Base-by-base conservation (phyloP, 2,329 filamentous ascomycete species). In the Aotearoamyces nothofagi region DNA sequence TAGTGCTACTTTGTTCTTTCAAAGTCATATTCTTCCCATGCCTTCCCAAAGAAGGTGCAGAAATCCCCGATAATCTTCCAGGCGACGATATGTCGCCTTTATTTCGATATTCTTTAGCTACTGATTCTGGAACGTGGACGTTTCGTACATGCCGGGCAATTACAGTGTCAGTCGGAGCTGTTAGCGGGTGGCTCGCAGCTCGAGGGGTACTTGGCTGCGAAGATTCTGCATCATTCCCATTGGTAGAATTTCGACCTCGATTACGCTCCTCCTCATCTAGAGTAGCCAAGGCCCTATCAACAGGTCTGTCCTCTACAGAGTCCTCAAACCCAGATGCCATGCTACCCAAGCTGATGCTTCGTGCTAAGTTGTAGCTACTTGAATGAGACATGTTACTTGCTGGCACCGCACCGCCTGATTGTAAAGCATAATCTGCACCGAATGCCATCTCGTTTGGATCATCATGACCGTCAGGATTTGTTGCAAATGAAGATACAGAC, bases 1-100 rank as follows among this genome's bases (percentile, higher is more conserved):
- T 94, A 9, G 87, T 96, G 54, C 79, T 92, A 49, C 87, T 93
- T 54, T 98, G 90, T 54, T 98, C 90, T 52, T 94, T 96, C 22
- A 98, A 60, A 0, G 90, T 96, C 54, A 98, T 60, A 41, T 71
- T 81, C 45, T 69, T 74, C 12, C 74, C 73, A 24, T 64, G 63
- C 24, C 70, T 63, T 16, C 60, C 57, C 31, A 62, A 51, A 4
- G 62, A 54, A 1, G 62, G 63, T 15, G 65, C 63, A 6, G 58
- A 55, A 3, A 60, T 58, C 12, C 54, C 56, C 2, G 61, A 58
- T 8, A 58, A 54, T 39, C 64, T 66, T 14, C 60, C 19, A 6
- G 71, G 68, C 5, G 70, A 80, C 5, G 66, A 53, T 19, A 76
- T 61, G 13, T 71, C 68, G 38, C 75, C 69, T 45, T 82, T 79